A percentile compares a stretch with the other conserved stretches of the same genome.
Conservation (phyloP, 2,329 filamentous ascomycete genomes). For the Alternaria atra region DNA sequence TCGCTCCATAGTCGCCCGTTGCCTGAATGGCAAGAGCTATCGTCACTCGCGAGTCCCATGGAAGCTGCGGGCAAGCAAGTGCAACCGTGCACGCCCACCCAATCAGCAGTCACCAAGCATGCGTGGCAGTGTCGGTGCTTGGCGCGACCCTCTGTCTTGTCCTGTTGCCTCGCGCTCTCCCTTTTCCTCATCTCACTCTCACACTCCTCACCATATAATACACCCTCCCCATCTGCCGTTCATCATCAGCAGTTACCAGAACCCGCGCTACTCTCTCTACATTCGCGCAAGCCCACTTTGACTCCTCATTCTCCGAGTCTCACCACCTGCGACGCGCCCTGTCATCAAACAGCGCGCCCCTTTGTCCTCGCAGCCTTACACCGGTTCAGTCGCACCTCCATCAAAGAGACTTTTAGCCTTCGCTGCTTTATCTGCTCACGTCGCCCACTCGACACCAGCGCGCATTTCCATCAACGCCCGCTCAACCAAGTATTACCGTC, state of each 20-base stretch:
- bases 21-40: conserved; percentile 31
- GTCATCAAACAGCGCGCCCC: conserved; percentile 29
- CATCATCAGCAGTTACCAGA: conserved; percentile 17
- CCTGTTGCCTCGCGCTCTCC: conserved; percentile 23
- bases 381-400: conserved; percentile 18
- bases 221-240: conserved; percentile 15
- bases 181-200: conserved; percentile 21
- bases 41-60: conserved; percentile 22
- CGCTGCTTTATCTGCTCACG: conserved; percentile 16
- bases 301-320: conserved; percentile 19
- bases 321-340: conserved; percentile 29
- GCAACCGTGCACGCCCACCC: conserved; percentile 15
- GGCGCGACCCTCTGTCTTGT: conserved; percentile 23
- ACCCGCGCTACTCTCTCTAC: conserved; percentile 22
- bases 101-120: conserved; percentile 9
- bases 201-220: conserved; percentile 13
- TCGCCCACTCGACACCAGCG: conserved; percentile 21
- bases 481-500: conserved; percentile 23
- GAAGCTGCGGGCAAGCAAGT: conserved; percentile 33
- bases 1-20: conserved; percentile 34
- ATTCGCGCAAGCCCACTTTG: conserved; percentile 23
- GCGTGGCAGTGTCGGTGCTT: conserved; percentile 17
- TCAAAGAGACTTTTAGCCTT: conserved; percentile 16
- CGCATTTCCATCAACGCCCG: conserved; percentile 20
- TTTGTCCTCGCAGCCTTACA: conserved; percentile 17